These are phyloP conservation scores for Epichloe uncinata DNA, from an alignment of 2,329 filamentous ascomycete genomes.

Conservation along the genomic window DNA sequence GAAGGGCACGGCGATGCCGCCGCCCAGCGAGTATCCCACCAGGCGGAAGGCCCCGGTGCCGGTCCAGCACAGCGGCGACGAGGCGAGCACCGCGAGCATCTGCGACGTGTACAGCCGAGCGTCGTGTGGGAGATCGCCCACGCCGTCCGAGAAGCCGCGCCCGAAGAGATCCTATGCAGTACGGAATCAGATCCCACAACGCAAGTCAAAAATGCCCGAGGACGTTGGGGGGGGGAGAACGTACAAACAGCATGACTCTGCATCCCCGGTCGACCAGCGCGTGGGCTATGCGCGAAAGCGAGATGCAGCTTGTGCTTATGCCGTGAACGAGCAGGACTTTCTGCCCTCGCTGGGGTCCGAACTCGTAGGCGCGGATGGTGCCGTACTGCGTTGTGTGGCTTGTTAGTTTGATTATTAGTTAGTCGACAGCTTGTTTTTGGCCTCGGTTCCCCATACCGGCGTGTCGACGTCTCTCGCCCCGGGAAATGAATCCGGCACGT, in stretches of 20 bases:
- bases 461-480: conserved; percentile 61
- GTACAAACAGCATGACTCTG: conserved; percentile 66
- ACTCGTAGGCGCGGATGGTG: conserved; percentile 67
- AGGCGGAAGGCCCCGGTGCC: conserved; percentile 45
- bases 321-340: conserved; percentile 73
- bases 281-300: conserved; percentile 53
- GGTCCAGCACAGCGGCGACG: conserved; percentile 57
- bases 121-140: conserved; percentile 56
- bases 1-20: conserved; percentile 64
- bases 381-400: conserved; percentile 46
- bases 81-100: conserved; percentile 56
- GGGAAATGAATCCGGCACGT: conserved; percentile 56
- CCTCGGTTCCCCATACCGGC: conserved; percentile 32
- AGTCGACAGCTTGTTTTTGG: too few species aligned
- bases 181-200: too few species aligned
- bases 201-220: neutral
- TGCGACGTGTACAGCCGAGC: conserved; percentile 60
- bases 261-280: conserved; percentile 55
- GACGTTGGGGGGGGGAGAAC: conserved; percentile 8
- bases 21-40: conserved; percentile 72
- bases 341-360: conserved; percentile 57
- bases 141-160: conserved; percentile 52
- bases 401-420: conserved; percentile 2
- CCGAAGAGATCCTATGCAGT: conserved; percentile 48
- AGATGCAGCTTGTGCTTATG: conserved; percentile 70